Evolutionary conservation across 768 basidiomycete genomes (phyloP).

Genomic region (Tricholoma terreum): DNA sequence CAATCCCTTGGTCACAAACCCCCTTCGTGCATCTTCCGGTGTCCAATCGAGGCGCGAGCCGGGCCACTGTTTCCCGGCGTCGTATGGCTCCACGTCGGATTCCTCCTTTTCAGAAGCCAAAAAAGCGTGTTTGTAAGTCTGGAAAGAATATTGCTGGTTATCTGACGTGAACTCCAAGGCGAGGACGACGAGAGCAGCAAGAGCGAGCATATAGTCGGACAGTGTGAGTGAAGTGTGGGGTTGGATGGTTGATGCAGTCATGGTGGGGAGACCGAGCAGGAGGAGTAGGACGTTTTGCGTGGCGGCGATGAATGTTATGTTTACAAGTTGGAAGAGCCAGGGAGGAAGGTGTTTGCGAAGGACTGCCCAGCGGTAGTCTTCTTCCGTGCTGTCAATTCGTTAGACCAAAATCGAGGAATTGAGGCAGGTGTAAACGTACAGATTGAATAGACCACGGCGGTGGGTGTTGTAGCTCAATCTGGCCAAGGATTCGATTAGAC

Average conservation of each 20-base stretch:
- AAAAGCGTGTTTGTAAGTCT: slow-evolving; percentile 67
- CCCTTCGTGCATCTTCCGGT: slow-evolving; percentile 65
- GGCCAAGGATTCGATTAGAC: slow-evolving; percentile 17
- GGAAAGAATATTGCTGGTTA: slow-evolving; percentile 88
- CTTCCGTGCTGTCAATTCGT: slow-evolving; percentile 53
- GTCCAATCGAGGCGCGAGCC: slow-evolving; percentile 68
- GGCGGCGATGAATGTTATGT: slow-evolving; percentile 68
- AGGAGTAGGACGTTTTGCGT: slow-evolving; percentile 83
- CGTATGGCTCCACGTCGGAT: slow-evolving; percentile 35
- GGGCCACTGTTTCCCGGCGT: slow-evolving; percentile 54
- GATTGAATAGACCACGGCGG: slow-evolving; percentile 74
- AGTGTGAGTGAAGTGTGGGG: slow-evolving; percentile 48
- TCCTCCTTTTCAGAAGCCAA: slow-evolving; percentile 29
- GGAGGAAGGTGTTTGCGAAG: slow-evolving; percentile 54
- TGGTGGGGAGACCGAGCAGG: slow-evolving; percentile 60
- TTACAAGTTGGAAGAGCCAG: slow-evolving; percentile 43
- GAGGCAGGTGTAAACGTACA: slow-evolving; percentile 40
- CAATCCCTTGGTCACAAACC: slow-evolving; percentile 81
- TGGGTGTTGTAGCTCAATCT: slow-evolving; percentile 80
- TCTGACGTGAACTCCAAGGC: slow-evolving; percentile 81
- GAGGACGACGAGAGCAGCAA: slow-evolving; percentile 55
- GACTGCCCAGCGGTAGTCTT: slow-evolving; percentile 91
- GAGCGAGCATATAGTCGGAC: slow-evolving; percentile 63
- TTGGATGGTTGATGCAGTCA: slow-evolving; percentile 51
- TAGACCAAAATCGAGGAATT: background rate